These are phyloP conservation scores for Digitaria exilis DNA, from an alignment of 202 grass and related monocot species.

Conservation along the genomic window DNA sequence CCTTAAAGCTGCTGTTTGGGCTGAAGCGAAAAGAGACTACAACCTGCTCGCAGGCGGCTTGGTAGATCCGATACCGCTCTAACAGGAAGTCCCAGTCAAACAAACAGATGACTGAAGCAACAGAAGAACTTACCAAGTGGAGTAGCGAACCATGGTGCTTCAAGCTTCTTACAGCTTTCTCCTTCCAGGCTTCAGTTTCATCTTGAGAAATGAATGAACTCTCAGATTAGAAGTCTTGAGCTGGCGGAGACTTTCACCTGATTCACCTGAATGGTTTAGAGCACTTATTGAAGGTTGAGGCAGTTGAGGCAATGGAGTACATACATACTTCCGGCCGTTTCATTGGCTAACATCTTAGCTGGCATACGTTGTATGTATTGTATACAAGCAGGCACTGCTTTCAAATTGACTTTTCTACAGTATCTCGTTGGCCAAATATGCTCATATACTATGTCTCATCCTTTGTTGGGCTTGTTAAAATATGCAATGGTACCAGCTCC, in stretches of 20 bases:
- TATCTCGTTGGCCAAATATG: too few relatives aligned
- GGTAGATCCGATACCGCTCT: not conserved
- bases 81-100: not conserved
- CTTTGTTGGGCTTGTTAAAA: too few relatives aligned
- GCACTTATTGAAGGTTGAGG: not conserved
- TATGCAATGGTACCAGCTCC: too few relatives aligned
- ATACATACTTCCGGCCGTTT: not conserved
- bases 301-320: too few relatives aligned
- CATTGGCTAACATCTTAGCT: not conserved
- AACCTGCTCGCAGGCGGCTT: not conserved
- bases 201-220: not conserved
- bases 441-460: too few relatives aligned
- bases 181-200: not conserved
- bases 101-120: not conserved
- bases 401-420: not conserved
- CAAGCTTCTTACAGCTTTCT: not conserved
- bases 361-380: not conserved
- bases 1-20: not conserved
- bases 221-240: not conserved
- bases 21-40: not conserved
- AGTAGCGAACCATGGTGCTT: too few relatives aligned
- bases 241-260: not conserved
- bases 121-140: not conserved
- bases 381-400: not conserved
- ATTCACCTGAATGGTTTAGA: not conserved